Conservation (phyloP, 225 moss, liverwort and hornwort species). For the Physcomitrium patens region DNA sequence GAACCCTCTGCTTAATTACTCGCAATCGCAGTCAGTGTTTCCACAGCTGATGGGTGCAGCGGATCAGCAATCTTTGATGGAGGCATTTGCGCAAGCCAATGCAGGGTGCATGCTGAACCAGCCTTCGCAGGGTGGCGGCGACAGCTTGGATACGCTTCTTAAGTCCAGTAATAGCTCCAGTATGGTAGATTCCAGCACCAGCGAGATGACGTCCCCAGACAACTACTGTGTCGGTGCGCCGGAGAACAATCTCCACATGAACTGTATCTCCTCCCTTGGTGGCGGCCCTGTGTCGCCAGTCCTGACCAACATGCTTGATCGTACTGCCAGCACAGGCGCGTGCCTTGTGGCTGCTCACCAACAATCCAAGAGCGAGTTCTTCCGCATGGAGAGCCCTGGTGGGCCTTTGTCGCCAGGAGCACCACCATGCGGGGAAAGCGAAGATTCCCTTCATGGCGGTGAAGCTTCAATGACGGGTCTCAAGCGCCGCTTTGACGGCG, state of each 20-base stretch:
- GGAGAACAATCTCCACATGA: constrained; percentile 45
- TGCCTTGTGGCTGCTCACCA: constrained; percentile 34
- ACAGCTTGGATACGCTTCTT: constrained; percentile 40
- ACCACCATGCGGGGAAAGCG: constrained; percentile 33
- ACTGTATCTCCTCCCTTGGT: constrained; percentile 46
- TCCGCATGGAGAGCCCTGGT: constrained; percentile 46
- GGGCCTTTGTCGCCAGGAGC: constrained; percentile 47
- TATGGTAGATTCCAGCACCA: constrained; percentile 55
- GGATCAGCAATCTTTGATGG: constrained; percentile 41
- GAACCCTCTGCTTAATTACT: constrained; percentile 27
- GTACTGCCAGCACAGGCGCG: constrained; percentile 39
- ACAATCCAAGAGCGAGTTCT: constrained; percentile 20
- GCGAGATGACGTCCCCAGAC: constrained; percentile 31
- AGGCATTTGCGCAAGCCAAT: constrained; percentile 41
- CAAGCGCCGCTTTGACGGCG: constrained; percentile 50
- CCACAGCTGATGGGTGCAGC: constrained; percentile 37
- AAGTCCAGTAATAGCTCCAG: constrained; percentile 53
- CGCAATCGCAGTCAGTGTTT: constrained; percentile 48
- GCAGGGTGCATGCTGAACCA: constrained; percentile 28
- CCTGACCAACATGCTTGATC: constrained; percentile 38
- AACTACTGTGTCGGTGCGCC: constrained; percentile 23
- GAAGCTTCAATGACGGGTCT: constrained; percentile 22
- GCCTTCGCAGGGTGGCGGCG: constrained; percentile 11
- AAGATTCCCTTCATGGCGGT: constrained; percentile 37
- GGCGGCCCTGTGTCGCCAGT: constrained; percentile 35